Percentiles rank a stretch among this genome's conserved stretches.
Conservation (phyloP, 176 grass and related monocot species). For the Phoenix roebelenii region DNA sequence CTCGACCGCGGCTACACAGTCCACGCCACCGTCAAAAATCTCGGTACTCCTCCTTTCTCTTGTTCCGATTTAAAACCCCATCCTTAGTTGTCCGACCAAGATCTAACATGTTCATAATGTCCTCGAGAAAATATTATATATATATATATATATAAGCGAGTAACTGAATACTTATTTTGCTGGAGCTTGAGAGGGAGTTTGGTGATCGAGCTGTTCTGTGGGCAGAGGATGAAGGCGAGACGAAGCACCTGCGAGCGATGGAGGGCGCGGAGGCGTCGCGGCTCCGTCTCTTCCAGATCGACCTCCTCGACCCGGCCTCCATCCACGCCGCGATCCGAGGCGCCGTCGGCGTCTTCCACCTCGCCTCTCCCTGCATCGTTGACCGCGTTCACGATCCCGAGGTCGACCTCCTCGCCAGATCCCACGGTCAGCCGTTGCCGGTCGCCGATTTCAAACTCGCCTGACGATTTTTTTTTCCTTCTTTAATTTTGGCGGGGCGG, state of each 20-base stretch:
- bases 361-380: conserved; percentile 69
- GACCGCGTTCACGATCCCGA: conserved; percentile 63
- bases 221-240: conserved; percentile 71
- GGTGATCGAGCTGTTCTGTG: neutral
- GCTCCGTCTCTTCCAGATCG: conserved; percentile 52
- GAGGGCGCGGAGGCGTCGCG: conserved; percentile 28
- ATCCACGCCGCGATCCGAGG: conserved; percentile 40
- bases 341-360: conserved; percentile 65
- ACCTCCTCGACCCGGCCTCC: conserved; percentile 56
- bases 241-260: conserved; percentile 59
- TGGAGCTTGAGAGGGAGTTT: neutral
- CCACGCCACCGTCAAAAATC: conserved; percentile 68
- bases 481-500: neutral
- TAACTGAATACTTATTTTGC: no score
- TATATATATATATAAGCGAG: no score
- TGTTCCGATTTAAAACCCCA: neutral
- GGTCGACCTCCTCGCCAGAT: conserved; percentile 14
- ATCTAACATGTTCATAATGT: no score
- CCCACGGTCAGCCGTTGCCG: no score
- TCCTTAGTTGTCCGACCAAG: no score
- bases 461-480: neutral
- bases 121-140: no score
- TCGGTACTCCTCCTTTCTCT: conserved; percentile 21
- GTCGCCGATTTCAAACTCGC: no score
- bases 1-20: conserved; percentile 61